Percentiles rank a stretch among this genome's conserved stretches.
Conservation (phyloP, 2,329 filamentous ascomycete genomes). For the Cytospora piceae region DNA sequence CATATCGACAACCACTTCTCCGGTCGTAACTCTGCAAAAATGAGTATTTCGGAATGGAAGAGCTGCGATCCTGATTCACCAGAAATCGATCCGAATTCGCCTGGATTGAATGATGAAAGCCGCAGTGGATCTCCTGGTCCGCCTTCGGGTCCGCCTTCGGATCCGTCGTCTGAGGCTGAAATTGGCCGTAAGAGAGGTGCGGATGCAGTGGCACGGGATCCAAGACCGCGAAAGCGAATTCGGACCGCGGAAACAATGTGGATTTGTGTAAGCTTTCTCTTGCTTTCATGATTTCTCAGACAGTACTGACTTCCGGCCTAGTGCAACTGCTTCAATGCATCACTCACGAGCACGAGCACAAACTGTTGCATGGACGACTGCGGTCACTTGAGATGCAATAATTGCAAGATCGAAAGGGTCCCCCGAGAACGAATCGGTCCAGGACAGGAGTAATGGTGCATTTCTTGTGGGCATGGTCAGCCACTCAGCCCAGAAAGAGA, state of each 20-base stretch:
- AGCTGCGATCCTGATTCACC: conserved; percentile 39
- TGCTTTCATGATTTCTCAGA: background rate
- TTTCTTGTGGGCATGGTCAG: background rate
- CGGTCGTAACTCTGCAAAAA: conserved; percentile 49
- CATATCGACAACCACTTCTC: conserved; percentile 78
- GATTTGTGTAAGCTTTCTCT: conserved; percentile 24
- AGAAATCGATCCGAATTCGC: conserved; percentile 13
- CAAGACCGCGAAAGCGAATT: conserved; percentile 11
- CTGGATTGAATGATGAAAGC: conserved; percentile 20
- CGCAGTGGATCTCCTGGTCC: conserved; percentile 19
- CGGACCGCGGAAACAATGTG: conserved; percentile 17
- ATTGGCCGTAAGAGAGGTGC: conserved; percentile 16
- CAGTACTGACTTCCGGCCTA: conserved; percentile 17
- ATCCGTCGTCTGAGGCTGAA: background rate
- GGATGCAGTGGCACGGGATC: conserved; percentile 3
- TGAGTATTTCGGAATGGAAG: conserved; percentile 61
- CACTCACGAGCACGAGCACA: conserved; percentile 18
- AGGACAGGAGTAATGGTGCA: background rate
- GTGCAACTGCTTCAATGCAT: conserved; percentile 25
- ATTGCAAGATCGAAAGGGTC: conserved; percentile 13
- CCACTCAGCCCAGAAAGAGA: background rate
- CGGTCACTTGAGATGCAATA: conserved; percentile 20
- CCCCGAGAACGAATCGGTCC: background rate
- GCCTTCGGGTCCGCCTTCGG: background rate
- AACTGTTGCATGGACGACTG: conserved; percentile 21